A percentile compares a stretch with the other conserved stretches of the same genome.
These are phyloP conservation scores for Pleurotus tuber-regium DNA, from an alignment of 768 basidiomycete species.

Conservation along the genomic window DNA sequence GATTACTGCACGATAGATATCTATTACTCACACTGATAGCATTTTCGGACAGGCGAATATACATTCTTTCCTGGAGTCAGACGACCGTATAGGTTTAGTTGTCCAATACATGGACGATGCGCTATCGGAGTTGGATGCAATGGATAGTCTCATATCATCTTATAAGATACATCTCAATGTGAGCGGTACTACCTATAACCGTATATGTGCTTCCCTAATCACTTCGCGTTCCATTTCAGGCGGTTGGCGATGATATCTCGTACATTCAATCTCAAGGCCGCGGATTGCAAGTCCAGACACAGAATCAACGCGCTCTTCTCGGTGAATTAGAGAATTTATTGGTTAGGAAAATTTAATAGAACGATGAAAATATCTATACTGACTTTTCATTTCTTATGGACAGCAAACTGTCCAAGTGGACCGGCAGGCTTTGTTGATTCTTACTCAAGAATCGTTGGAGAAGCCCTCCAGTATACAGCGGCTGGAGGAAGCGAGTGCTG, in stretches of 20 bases:
- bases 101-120: conserved; percentile 89
- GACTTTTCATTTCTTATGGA: not conserved
- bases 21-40: conserved; percentile 9
- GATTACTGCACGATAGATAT: conserved; percentile 12
- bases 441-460: conserved; percentile 90
- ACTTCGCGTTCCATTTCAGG: conserved; percentile 40
- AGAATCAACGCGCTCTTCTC: conserved; percentile 87
- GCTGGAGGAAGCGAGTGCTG: conserved; percentile 79
- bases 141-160: conserved; percentile 86
- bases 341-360: conserved; percentile 44
- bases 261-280: conserved; percentile 97
- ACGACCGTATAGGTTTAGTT: conserved; percentile 85
- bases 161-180: conserved; percentile 98
- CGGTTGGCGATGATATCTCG: conserved; percentile 91
- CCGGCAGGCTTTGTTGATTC: conserved; percentile 63
- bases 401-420: conserved; percentile 97
- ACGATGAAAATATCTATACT: not conserved
- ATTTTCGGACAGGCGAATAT: conserved; percentile 75
- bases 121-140: conserved; percentile 80
- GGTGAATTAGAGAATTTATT: conserved; percentile 85
- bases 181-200: conserved; percentile 24
- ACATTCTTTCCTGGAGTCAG: conserved; percentile 95
- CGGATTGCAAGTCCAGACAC: conserved; percentile 95
- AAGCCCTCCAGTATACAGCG: conserved; percentile 70
- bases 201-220: not conserved